A percentile compares a stretch with the other conserved stretches of the same genome.
These are phyloP conservation scores for Ocimum tenuiflorum DNA, from an alignment of 257 asterid genomes.

Conservation along the genomic window DNA sequence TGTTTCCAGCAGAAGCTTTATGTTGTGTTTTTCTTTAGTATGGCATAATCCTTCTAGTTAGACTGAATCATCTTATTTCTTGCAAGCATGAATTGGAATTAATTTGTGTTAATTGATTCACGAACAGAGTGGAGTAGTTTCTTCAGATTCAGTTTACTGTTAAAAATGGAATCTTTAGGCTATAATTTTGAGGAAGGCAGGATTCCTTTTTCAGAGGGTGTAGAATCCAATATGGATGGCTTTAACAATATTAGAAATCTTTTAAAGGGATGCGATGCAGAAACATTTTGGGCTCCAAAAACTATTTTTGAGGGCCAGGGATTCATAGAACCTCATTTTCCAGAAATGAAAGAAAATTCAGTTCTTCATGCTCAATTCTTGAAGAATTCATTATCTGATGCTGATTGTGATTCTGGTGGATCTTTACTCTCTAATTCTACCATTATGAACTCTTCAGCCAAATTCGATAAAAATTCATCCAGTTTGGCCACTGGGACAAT, in stretches of 20 bases:
- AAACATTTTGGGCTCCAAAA: too few relatives aligned
- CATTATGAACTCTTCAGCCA: conserved; percentile 7
- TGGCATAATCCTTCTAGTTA: too few relatives aligned
- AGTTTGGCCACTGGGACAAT: neutral
- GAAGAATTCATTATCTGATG: neutral
- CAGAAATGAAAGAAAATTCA: neutral
- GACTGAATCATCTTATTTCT: too few relatives aligned
- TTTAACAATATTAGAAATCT: neutral
- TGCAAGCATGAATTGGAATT: too few relatives aligned
- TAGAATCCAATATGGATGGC: conserved; percentile 16
- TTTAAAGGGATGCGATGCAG: conserved; percentile 14
- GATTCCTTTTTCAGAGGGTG: too few relatives aligned
- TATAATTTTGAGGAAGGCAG: conserved; percentile 28
- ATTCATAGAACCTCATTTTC: neutral
- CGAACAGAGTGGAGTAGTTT: too few relatives aligned
- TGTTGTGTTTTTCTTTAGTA: too few relatives aligned
- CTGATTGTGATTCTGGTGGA: conserved; percentile 1
- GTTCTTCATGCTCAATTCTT: conserved; percentile 1
- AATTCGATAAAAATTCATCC: conserved; percentile 13
- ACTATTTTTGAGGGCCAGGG: too few relatives aligned
- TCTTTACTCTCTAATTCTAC: conserved; percentile 5
- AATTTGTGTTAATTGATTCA: too few relatives aligned
- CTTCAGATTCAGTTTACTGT: too few relatives aligned
- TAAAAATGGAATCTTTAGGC: conserved; percentile 25
- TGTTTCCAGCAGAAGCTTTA: too few relatives aligned